Evolutionary conservation across 2,329 filamentous ascomycete species (phyloP).

Genomic region (Trichoderma hamatum): DNA sequence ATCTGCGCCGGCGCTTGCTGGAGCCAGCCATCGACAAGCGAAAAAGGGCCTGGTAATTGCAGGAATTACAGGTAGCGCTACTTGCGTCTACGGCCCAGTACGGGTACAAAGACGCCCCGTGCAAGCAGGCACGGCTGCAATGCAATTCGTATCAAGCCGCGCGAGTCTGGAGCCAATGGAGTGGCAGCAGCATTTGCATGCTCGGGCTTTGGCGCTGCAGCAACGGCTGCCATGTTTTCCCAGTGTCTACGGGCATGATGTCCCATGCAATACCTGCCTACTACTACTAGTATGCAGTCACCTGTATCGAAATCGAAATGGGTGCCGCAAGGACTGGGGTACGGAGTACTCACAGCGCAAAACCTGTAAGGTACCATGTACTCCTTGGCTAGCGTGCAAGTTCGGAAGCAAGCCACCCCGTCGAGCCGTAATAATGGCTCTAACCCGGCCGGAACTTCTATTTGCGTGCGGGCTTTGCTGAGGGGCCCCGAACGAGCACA

Average conservation of each 20-base stretch:
- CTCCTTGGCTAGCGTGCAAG: conserved; percentile 5
- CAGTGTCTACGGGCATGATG: neutral
- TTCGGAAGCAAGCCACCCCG: conserved; percentile 22
- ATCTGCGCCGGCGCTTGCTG: conserved; percentile 26
- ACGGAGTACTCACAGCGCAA: neutral
- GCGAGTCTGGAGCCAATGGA: neutral
- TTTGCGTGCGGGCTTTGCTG: neutral
- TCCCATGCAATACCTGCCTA: neutral
- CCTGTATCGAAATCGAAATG: neutral
- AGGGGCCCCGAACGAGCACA: neutral
- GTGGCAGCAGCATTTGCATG: neutral
- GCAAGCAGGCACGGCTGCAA: neutral
- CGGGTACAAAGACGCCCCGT: neutral
- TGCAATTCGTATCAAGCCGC: conserved; percentile 1
- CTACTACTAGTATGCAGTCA: neutral
- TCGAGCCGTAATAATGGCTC: conserved; percentile 6
- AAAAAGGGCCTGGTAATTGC: conserved; percentile 2
- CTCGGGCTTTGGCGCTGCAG: neutral
- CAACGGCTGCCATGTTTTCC: neutral
- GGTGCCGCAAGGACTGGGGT: neutral
- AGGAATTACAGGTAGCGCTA: conserved; percentile 13
- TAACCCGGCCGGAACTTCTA: neutral
- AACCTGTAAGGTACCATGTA: conserved; percentile 13
- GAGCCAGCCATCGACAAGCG: conserved; percentile 23
- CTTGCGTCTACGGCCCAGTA: conserved; percentile 3